These are phyloP conservation scores for Hydrangea macrophylla DNA, from an alignment of 148 eudicot genomes.

Conservation along the genomic window DNA sequence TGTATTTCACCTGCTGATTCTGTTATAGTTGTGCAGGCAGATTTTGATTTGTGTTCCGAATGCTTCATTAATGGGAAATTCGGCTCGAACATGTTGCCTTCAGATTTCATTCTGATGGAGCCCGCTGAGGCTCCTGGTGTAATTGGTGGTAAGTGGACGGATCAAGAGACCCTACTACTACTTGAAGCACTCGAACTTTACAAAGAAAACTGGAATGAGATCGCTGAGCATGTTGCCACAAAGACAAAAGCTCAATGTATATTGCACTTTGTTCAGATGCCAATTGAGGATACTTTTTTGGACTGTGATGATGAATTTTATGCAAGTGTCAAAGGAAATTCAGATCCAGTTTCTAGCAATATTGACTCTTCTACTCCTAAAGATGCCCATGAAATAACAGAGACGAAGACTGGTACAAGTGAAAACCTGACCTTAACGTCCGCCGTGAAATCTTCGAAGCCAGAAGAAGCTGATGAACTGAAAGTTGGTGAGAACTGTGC, in stretches of 20 bases:
- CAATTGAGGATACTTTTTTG: slow-evolving; percentile 79
- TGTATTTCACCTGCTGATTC: slow-evolving; percentile 16
- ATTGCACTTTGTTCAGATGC: slow-evolving; percentile 96
- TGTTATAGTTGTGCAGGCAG: slow-evolving; percentile 62
- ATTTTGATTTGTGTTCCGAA: slow-evolving; percentile 90
- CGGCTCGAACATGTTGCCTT: slow-evolving; percentile 82
- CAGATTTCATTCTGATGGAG: slow-evolving; percentile 97
- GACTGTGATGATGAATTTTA: slow-evolving; percentile 44
- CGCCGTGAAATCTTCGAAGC: slow-evolving; percentile 36
- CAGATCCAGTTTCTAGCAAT: slow-evolving; percentile 28
- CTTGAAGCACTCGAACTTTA: slow-evolving; percentile 93
- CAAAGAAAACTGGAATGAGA: slow-evolving; percentile 97
- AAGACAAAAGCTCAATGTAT: slow-evolving; percentile 98
- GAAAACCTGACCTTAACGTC: slow-evolving; percentile 39
- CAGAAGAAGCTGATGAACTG: slow-evolving; percentile 25
- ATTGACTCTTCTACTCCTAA: slow-evolving; percentile 35
- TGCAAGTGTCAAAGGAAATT: slow-evolving; percentile 34
- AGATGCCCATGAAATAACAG: slow-evolving; percentile 48
- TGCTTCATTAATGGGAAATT: slow-evolving; percentile 93
- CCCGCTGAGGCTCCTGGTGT: slow-evolving; percentile 88
- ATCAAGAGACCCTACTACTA: slow-evolving; percentile 95
- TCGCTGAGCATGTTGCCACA: slow-evolving; percentile 98
- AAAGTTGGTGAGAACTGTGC: slow-evolving; percentile 41
- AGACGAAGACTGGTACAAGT: slow-evolving; percentile 25
- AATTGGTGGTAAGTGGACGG: slow-evolving; percentile 96